Evolutionary conservation across 2,329 filamentous ascomycete genomes (phyloP), one percentile per base, ranked within the genome.

Genomic region (Xylaria sp.): DNA sequence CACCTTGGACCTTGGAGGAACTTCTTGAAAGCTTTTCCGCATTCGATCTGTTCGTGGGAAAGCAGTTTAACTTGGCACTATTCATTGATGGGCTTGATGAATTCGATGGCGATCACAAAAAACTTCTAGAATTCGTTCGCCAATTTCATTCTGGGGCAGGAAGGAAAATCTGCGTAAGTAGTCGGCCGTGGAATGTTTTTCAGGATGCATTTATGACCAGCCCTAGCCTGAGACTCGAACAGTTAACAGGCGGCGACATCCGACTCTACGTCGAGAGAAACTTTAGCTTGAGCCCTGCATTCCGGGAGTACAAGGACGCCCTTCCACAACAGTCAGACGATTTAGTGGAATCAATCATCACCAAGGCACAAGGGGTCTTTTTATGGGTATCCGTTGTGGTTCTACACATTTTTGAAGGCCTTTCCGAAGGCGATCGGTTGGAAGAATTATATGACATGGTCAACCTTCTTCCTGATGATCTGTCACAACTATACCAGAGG

Each of bases 111-210:
- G 15, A 62, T 7, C 59, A 62, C 36, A 4, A 28, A 13, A 42
- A n/a, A 10, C 59, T 62, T 38, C 4, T 53, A 28, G 20, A 53
- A 13, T 53, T 53, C 17, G 48, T 53, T 6, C 28, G 28, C 1
- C 33, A 53, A 6, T 57, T 57, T 13, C 54, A 57, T 42, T 57
- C 54, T 15, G 28, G 13, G 20, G 6, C 20, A 57, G 36, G 33
- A 26, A 57, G 54, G 54, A 77, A 76, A 51, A 40, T 76, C 15
- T 76, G 73, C 28, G 46, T 72, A 0, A 74, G 72, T 9, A 77
- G 76, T 42, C 60, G 77, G 17, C 77, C 75, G 1, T 72, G 73
- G 66, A 68, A 71, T 17, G 65, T 69, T 4, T 77, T 77, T 5
- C 51, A 67, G 17, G 71, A 74, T 11, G 70, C 63, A 1, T 77